Percentiles rank a stretch among this genome's conserved stretches.
phyloP scores from a whole-genome alignment of 2,329 filamentous ascomycete genomes.

The Paecilomyces niveus region DNA sequence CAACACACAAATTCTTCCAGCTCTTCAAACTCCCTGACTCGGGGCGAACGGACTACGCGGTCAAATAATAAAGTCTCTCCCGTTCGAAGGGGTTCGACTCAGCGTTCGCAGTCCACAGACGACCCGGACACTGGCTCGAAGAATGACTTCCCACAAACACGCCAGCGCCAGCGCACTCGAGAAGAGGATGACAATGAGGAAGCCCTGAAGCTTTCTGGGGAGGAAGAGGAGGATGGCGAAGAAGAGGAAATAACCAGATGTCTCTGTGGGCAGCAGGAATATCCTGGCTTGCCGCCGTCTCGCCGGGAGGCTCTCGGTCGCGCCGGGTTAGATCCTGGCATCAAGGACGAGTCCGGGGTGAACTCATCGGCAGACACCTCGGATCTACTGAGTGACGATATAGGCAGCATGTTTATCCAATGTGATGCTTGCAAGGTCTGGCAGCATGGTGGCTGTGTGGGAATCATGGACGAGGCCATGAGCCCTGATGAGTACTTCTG shows the following conservation, averaged over 20 bases:
- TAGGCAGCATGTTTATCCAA: slow-evolving; percentile 93
- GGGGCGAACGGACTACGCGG: slow-evolving; percentile 66
- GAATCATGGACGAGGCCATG: slow-evolving; percentile 88
- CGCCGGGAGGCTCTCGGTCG: slow-evolving; percentile 52
- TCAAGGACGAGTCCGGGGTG: slow-evolving; percentile 52
- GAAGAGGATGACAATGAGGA: slow-evolving; percentile 57
- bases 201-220: slow-evolving; percentile 34
- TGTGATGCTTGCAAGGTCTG: slow-evolving; percentile 97
- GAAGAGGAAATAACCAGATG: slow-evolving; percentile 95
- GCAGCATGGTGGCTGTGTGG: slow-evolving; percentile 97
- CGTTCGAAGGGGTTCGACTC: slow-evolving; percentile 65
- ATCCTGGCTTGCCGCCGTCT: slow-evolving; percentile 67
- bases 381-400: slow-evolving; percentile 65
- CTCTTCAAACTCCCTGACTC: slow-evolving; percentile 62
- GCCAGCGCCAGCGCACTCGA: slow-evolving; percentile 70
- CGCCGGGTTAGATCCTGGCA: slow-evolving; percentile 44
- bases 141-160: slow-evolving; percentile 62
- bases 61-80: slow-evolving; percentile 66
- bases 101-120: slow-evolving; percentile 46
- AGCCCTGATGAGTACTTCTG: slow-evolving; percentile 98
- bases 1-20: slow-evolving; percentile 73
- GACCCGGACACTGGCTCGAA: slow-evolving; percentile 44
- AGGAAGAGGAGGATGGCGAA: slow-evolving; percentile 57
- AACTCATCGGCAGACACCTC: slow-evolving; percentile 54
- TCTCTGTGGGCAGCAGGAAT: slow-evolving; percentile 89